phyloP scores from a whole-genome alignment of 1,284 basidiomycete species.

The Gymnopus androsaceus region DNA sequence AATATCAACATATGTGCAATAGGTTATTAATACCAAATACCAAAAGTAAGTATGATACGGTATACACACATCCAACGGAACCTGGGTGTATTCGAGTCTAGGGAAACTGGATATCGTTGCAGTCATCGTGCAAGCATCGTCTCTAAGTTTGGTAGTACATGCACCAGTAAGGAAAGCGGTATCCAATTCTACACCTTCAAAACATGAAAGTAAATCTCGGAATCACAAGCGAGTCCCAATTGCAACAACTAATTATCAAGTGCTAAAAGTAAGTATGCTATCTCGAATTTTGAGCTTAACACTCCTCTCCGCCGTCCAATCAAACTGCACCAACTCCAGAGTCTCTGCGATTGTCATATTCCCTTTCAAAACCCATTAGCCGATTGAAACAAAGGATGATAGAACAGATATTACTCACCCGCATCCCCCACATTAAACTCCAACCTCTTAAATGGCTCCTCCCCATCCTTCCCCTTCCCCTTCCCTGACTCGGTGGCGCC shows the following conservation, averaged over 20 bases:
- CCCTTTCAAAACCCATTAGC: constrained; percentile 39
- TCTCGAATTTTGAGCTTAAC: constrained; percentile 82
- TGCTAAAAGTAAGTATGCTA: constrained; percentile 82
- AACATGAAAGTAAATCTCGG: too few species aligned
- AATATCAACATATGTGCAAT: too few species aligned
- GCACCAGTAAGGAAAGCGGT: too few species aligned
- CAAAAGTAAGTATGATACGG: too few species aligned
- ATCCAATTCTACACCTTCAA: too few species aligned
- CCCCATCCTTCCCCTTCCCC: constrained; percentile 63
- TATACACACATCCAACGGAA: too few species aligned
- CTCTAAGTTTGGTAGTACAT: too few species aligned
- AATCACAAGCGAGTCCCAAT: too few species aligned
- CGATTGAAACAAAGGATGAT: not conserved
- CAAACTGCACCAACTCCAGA: constrained; percentile 74
- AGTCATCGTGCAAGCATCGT: too few species aligned
- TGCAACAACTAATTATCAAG: constrained; percentile 28
- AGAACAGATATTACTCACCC: constrained; percentile 44
- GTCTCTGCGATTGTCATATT: constrained; percentile 72
- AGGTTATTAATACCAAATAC: too few species aligned
- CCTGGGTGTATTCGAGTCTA: too few species aligned
- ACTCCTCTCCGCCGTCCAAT: constrained; percentile 82
- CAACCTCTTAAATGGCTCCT: constrained; percentile 83
- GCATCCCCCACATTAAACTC: constrained; percentile 72
- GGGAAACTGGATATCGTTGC: too few species aligned
- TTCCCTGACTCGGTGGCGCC: constrained; percentile 87